Conservation (phyloP, 78 protist species). For the Planoprotostelium fungivorum region DNA sequence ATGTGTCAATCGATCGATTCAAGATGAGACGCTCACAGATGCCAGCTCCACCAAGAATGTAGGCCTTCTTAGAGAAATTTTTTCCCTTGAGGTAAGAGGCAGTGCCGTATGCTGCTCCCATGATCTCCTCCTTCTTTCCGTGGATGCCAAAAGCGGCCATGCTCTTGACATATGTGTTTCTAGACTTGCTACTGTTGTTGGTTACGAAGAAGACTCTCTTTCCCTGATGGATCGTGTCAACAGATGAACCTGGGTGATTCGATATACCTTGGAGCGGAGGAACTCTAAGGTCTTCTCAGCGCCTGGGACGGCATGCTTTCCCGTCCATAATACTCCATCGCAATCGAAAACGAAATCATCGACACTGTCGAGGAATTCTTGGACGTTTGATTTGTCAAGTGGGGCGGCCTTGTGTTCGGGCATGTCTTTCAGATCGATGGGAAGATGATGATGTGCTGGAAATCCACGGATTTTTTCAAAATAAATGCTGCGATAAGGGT, state of each 20-base stretch:
- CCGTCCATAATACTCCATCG: slow-evolving; percentile 38
- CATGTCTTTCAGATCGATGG: too few species aligned
- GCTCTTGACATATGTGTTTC: slow-evolving; percentile 6
- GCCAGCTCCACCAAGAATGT: slow-evolving; percentile 37
- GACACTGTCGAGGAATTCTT: slow-evolving; percentile 10
- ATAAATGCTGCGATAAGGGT: too few species aligned
- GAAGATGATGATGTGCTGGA: too few species aligned
- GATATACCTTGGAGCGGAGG: not conserved
- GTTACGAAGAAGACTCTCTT: slow-evolving; percentile 26
- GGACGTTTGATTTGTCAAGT: not conserved
- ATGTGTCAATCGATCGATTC: too few species aligned
- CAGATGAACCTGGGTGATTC: not conserved
- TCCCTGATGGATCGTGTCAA: not conserved
- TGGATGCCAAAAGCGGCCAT: not conserved
- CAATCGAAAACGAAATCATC: slow-evolving; percentile 41
- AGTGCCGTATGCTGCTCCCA: slow-evolving; percentile 27
- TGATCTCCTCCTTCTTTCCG: slow-evolving; percentile 12
- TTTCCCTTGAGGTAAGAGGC: slow-evolving; percentile 9
- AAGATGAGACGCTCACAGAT: not conserved
- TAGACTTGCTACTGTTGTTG: slow-evolving; percentile 35
- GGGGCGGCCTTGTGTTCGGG: not conserved
- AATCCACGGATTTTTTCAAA: too few species aligned
- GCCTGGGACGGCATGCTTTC: not conserved
- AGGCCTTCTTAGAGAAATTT: slow-evolving; percentile 19
- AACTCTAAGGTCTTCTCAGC: slow-evolving; percentile 12